Evolutionary conservation across 306 rosid genomes (phyloP).

Genomic region (Crataegus laevigata): DNA sequence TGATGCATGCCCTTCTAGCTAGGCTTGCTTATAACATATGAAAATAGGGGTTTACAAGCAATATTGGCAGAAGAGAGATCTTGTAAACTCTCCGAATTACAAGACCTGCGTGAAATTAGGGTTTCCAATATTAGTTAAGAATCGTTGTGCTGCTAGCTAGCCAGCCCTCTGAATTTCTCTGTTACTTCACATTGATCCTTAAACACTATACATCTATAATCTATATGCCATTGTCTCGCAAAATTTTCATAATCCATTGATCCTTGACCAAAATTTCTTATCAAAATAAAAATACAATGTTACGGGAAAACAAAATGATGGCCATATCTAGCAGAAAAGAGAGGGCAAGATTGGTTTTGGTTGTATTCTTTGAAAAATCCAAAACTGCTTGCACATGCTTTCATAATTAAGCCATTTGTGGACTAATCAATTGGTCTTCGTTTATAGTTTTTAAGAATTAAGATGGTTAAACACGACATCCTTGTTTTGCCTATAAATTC

Average conservation of each 20-base stretch:
- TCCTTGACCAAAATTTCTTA: slow-evolving; percentile 29
- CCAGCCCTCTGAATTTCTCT: slow-evolving; percentile 7
- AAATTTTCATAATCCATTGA: slow-evolving; percentile 27
- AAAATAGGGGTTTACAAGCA: too few species aligned
- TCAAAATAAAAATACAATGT: slow-evolving; percentile 11
- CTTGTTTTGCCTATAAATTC: neutral
- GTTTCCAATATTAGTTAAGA: neutral
- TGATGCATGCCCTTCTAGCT: neutral
- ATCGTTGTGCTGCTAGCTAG: neutral
- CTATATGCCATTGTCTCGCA: slow-evolving; percentile 19
- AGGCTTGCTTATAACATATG: neutral
- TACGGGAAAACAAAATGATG: slow-evolving; percentile 1
- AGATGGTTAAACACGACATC: neutral
- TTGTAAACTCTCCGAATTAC: neutral
- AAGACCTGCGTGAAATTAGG: neutral
- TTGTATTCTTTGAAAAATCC: neutral
- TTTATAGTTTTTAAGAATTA: neutral
- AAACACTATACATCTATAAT: slow-evolving; percentile 3
- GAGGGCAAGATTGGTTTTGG: neutral
- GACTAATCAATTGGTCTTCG: neutral
- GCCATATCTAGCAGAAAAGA: slow-evolving; percentile 18
- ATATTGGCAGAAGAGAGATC: too few species aligned
- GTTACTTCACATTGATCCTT: neutral
- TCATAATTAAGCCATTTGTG: neutral
- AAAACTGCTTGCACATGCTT: slow-evolving; percentile 4